Evolutionary conservation across 1,284 basidiomycete species (phyloP), one percentile per base, ranked within the genome.

Genomic region (Ustilago shanxiensis): DNA sequence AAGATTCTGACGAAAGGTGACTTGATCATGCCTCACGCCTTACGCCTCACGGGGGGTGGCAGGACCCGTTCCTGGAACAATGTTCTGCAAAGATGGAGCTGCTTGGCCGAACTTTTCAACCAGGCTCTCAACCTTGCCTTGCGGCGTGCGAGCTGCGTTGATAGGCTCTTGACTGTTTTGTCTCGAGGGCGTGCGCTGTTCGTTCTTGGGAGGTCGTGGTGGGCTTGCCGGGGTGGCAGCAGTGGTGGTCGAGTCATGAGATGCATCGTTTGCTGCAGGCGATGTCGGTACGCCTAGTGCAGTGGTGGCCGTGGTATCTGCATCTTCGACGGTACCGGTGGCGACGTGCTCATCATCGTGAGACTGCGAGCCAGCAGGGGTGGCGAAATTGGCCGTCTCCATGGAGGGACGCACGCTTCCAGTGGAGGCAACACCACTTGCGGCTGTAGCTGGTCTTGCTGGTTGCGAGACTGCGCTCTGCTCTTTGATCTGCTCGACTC

Each of bases 181-280:
- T 45, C 74, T 65, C 47, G 74, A 77, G 28, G 68, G 68, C 3
- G 73, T 65, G 49, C 73, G 60, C 39, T 64, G 58, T 1, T 47
- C 73, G 53, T 71, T 71, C 52, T 69, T 72, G n/a, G 66, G 66
- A 13, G 74, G 74, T 33, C 74, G 69, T 4, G 74, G 66, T 26
- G 73, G 73, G 16, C 65, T 71, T 7, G 39, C 59, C 2, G 62
- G 49, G 3, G 55, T 29, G 18, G 47, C 50, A 18, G 55, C 45
- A 1, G 63, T 50, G 22, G 44, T 37, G 14, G 14, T 29, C 22
- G 65, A 67, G 28, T 72, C 70, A 1, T 64, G 65, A 31, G 60
- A 52, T 1, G 26, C 22, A 7, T 66, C 55, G 9, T 51, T 5
- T 7, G 10, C n/a, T 13, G 55, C 28, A 1, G 55, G 52, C 16